Percentiles rank a stretch among this genome's conserved stretches.
Evolutionary conservation across 192 early-diverging fungal genomes (phyloP).

Genomic region (Spizellomyces sp.): DNA sequence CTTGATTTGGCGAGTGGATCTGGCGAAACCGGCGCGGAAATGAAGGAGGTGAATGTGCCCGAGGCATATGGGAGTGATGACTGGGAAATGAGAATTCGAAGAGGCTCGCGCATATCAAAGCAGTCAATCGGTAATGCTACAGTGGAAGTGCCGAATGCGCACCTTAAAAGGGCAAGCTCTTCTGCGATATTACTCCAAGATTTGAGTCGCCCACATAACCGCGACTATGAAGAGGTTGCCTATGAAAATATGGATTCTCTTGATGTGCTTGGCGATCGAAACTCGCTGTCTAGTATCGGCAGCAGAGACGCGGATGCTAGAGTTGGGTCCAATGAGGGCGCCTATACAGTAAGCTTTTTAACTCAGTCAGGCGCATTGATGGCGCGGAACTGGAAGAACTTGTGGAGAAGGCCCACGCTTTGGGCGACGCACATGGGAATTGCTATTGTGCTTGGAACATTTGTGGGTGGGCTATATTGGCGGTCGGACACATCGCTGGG

Average conservation of each 20-base stretch:
- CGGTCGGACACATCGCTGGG: constrained; percentile 54
- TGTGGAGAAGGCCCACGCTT: constrained; percentile 48
- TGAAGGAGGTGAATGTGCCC: too few relatives aligned
- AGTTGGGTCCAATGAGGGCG: background rate
- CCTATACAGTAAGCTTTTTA: constrained; percentile 47
- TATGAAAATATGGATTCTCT: background rate
- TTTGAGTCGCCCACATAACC: background rate
- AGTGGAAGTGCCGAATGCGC: too few relatives aligned
- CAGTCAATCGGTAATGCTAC: background rate
- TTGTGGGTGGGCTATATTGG: constrained; percentile 73
- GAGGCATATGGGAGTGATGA: too few relatives aligned
- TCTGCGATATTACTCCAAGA: constrained; percentile 1
- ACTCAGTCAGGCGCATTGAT: constrained; percentile 53
- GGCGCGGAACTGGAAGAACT: constrained; percentile 44
- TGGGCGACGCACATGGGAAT: constrained; percentile 61
- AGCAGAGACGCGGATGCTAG: background rate
- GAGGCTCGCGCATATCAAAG: background rate
- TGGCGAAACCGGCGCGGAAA: background rate
- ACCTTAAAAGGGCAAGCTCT: too few relatives aligned
- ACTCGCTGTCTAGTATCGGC: too few relatives aligned
- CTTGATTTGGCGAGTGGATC: constrained; percentile 52
- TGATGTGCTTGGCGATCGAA: too few relatives aligned
- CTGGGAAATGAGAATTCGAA: background rate
- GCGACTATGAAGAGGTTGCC: background rate
- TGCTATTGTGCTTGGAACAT: constrained; percentile 55